These are phyloP conservation scores for Phytophthora gonapodyides DNA, from an alignment of 352 stramenopile species.

Conservation along the genomic window DNA sequence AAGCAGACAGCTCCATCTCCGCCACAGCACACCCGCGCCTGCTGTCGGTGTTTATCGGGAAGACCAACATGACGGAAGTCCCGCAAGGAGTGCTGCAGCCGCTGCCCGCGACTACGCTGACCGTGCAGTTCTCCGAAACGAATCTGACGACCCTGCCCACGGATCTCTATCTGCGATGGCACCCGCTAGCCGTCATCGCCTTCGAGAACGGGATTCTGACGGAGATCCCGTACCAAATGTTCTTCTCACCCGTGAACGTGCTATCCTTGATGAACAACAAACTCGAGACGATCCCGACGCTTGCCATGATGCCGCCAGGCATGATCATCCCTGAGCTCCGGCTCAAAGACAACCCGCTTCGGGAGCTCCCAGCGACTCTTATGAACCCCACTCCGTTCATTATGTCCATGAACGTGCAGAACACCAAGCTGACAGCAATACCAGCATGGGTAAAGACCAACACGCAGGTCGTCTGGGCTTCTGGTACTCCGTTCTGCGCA, in stretches of 20 bases:
- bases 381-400: constrained; percentile 17
- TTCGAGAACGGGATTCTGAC: constrained; percentile 29
- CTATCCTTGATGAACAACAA: constrained; percentile 21
- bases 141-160: constrained; percentile 20
- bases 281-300: constrained; percentile 16
- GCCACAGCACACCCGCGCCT: constrained; percentile 15
- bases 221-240: constrained; percentile 28
- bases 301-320: constrained; percentile 27
- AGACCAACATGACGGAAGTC: constrained; percentile 17
- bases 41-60: constrained; percentile 15
- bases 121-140: constrained; percentile 26
- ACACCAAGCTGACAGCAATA: constrained; percentile 14
- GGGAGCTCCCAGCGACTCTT: constrained; percentile 19
- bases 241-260: constrained; percentile 14
- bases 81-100: constrained; percentile 16
- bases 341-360: constrained; percentile 22
- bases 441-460: constrained; percentile 25
- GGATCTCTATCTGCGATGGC: constrained; percentile 20
- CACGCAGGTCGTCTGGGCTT: constrained; percentile 21
- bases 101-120: constrained; percentile 13
- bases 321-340: constrained; percentile 27
- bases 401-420: constrained; percentile 28
- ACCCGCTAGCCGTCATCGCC: constrained; percentile 7
- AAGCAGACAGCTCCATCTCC: constrained; percentile 18
- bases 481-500: constrained; percentile 19